Evolutionary conservation across 345 rosid genomes (phyloP).

Genomic region (Alliaria petiolata): DNA sequence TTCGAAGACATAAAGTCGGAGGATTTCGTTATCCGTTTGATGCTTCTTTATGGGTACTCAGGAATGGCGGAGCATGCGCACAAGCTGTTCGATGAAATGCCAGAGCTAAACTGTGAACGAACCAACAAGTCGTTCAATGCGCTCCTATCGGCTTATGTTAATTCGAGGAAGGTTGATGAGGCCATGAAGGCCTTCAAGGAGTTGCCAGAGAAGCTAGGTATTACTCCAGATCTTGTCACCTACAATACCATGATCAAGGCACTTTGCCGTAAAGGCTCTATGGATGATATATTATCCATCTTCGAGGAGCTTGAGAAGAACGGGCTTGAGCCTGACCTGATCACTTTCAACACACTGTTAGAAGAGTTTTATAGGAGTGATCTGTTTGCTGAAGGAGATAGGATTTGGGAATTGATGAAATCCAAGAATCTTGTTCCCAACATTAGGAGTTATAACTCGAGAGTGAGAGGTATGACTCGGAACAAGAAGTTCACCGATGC

Average conservation of each 20-base stretch:
- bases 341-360: slow-evolving; percentile 61
- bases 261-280: slow-evolving; percentile 44
- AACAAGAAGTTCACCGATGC: slow-evolving; percentile 48
- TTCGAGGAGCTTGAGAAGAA: slow-evolving; percentile 54
- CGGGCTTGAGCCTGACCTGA: slow-evolving; percentile 46
- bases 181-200: slow-evolving; percentile 36
- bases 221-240: slow-evolving; percentile 48
- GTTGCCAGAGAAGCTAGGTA: slow-evolving; percentile 48
- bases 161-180: slow-evolving; percentile 44
- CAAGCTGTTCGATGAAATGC: slow-evolving; percentile 87
- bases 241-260: slow-evolving; percentile 60
- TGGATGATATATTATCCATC: slow-evolving; percentile 39
- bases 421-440: slow-evolving; percentile 49
- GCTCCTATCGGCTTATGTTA: slow-evolving; percentile 49
- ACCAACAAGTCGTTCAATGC: slow-evolving; percentile 64
- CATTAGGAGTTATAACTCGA: slow-evolving; percentile 53
- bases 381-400: slow-evolving; percentile 52
- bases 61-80: slow-evolving; percentile 70
- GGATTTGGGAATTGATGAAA: slow-evolving; percentile 58
- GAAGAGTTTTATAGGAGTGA: slow-evolving; percentile 46
- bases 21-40: slow-evolving; percentile 45
- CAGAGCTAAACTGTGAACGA: slow-evolving; percentile 46
- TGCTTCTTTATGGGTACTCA: slow-evolving; percentile 45
- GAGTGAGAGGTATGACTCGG: slow-evolving; percentile 45
- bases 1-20: slow-evolving; percentile 57